Conservation (phyloP, 2,329 filamentous ascomycete species). For the Metarhizium guizhouense region DNA sequence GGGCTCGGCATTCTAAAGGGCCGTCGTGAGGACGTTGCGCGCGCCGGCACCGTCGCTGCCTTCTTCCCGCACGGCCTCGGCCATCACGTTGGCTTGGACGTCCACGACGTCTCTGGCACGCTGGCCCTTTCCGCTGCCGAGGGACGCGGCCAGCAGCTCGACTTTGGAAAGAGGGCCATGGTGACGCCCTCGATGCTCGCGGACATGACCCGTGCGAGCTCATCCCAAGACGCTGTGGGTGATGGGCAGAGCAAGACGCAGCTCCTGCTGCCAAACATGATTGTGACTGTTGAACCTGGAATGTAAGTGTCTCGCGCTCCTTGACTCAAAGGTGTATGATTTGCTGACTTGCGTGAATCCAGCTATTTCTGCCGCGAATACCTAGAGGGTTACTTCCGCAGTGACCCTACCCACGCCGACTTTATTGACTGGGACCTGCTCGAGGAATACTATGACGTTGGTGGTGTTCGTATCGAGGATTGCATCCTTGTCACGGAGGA, state of each 20-base stretch:
- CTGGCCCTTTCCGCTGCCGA: slow-evolving; percentile 23
- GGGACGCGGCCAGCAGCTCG: slow-evolving; percentile 18
- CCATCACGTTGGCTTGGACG: slow-evolving; percentile 57
- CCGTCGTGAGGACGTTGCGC: slow-evolving; percentile 45
- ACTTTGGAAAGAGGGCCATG: slow-evolving; percentile 31
- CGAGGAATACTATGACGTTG: slow-evolving; percentile 65
- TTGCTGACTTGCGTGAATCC: neutral
- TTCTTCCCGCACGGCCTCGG: slow-evolving; percentile 61
- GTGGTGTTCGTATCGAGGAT: slow-evolving; percentile 89
- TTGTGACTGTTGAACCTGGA: slow-evolving; percentile 75
- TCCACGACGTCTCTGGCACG: slow-evolving; percentile 47
- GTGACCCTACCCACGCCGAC: slow-evolving; percentile 45
- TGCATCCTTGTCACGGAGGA: slow-evolving; percentile 71
- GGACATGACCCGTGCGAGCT: slow-evolving; percentile 2
- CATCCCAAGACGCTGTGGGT: slow-evolving; percentile 8
- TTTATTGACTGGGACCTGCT: slow-evolving; percentile 59
- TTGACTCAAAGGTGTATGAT: neutral
- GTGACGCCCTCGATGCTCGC: slow-evolving; percentile 27
- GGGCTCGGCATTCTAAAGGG: slow-evolving; percentile 63
- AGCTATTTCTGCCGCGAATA: slow-evolving; percentile 71
- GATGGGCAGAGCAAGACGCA: slow-evolving; percentile 21
- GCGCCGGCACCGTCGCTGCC: slow-evolving; percentile 44
- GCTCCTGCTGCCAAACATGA: slow-evolving; percentile 50
- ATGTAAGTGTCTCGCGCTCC: slow-evolving; percentile 33
- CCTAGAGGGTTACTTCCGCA: slow-evolving; percentile 59